Conservation (phyloP, 2,329 filamentous ascomycete genomes). For the Cladosporium sp. region DNA sequence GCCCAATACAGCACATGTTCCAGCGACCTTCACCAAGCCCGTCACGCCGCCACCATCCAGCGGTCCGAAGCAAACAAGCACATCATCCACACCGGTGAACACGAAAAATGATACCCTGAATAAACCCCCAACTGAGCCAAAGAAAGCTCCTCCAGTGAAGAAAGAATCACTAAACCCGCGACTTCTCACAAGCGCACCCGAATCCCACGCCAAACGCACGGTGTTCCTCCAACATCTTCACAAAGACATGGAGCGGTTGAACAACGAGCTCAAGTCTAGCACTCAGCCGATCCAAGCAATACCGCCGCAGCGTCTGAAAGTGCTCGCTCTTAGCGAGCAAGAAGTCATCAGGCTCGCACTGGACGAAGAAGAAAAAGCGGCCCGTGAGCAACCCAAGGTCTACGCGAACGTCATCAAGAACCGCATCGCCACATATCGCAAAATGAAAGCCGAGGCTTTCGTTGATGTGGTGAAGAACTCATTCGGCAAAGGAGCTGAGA, state of each 20-base stretch:
- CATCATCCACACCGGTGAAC: neutral
- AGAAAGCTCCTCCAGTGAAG: slow-evolving; percentile 8
- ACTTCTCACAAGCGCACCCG: slow-evolving; percentile 51
- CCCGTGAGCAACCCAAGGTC: slow-evolving; percentile 61
- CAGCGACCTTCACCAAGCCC: slow-evolving; percentile 19
- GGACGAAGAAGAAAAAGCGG: slow-evolving; percentile 73
- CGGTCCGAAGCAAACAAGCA: slow-evolving; percentile 8
- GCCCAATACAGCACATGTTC: neutral
- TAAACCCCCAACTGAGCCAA: neutral
- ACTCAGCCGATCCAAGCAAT: slow-evolving; percentile 27
- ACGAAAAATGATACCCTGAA: neutral
- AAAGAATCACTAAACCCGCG: slow-evolving; percentile 57
- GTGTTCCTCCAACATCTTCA: slow-evolving; percentile 57
- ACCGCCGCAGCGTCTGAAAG: slow-evolving; percentile 34
- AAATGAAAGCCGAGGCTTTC: slow-evolving; percentile 71
- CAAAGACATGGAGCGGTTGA: slow-evolving; percentile 61
- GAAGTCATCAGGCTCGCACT: slow-evolving; percentile 64
- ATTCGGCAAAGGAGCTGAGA: slow-evolving; percentile 21
- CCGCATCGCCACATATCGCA: slow-evolving; percentile 68
- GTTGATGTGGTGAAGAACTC: slow-evolving; percentile 34
- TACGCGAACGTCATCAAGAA: slow-evolving; percentile 84
- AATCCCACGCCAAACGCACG: slow-evolving; percentile 30
- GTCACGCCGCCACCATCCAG: slow-evolving; percentile 18
- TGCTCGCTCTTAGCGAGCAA: slow-evolving; percentile 57
- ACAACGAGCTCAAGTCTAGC: slow-evolving; percentile 54